Base-by-base conservation (phyloP, 768 basidiomycete genomes). In the Leccinum sublutescens region DNA sequence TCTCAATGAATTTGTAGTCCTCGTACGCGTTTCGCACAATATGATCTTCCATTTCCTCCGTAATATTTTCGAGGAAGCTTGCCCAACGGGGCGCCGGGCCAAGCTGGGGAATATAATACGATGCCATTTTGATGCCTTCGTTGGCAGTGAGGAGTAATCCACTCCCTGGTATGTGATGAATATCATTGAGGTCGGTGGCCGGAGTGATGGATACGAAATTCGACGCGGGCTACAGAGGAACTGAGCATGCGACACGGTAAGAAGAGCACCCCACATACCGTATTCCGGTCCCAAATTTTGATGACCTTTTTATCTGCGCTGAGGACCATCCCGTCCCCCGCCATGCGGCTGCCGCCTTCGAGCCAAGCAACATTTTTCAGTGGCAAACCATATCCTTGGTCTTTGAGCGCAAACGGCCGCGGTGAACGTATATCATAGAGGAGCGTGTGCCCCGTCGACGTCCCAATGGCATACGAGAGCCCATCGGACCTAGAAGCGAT, bases 31-130 rank as follows among this genome's bases (percentile, higher is more conserved):
- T 87, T 56, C 85, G 87, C 36, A 80, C 81, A 9, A 82, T 86
- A 68, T 90, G 88, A 70, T 93, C 93, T 69, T 98, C 96, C 88
- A 98, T 88, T 71, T 99, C 97, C 74, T 99, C 97, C 0, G 97
- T 98, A 70, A 99, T 91, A 67, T 94, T 93, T 76, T 99, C 97
- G 58, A 99, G 85, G 86, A 99, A 99, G 68, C 88, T 88, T 36
- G 93, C 93, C 97, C 97, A 99, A 64, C 86, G 85, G 5, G 97
- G 96, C 10, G 97, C 97, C 3, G 95, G 95, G 0, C 97, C 97
- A 12, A 99, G 85, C 67, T 96, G 93, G 11, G 97, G 97, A 50
- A 98, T 87, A 71, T 94, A 98, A 75, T 92, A 98, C 5, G 89
- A 87, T 27, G 85, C 89, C 89, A 98, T 91, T 67, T 93, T 91